Percentiles rank a stretch among this genome's conserved stretches.
Evolutionary conservation across 2,329 filamentous ascomycete species (phyloP).

Genomic region (Alternaria brassicae): DNA sequence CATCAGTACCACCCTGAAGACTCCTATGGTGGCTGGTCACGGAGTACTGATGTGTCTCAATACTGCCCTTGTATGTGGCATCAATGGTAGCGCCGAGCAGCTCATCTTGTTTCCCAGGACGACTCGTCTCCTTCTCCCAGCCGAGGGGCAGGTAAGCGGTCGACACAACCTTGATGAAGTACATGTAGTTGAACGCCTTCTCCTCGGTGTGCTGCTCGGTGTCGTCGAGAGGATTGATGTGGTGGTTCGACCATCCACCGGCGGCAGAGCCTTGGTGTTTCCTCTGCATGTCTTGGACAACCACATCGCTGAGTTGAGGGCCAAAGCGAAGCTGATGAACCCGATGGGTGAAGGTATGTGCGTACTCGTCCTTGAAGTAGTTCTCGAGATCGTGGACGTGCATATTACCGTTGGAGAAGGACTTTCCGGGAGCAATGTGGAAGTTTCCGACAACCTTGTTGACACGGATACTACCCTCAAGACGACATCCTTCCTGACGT

Average conservation of each 20-base stretch:
- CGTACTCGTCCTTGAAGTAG: constrained; percentile 76
- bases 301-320: constrained; percentile 80
- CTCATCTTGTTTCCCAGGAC: constrained; percentile 56
- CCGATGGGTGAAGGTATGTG: constrained; percentile 86
- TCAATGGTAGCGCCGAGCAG: constrained; percentile 54
- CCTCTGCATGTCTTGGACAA: constrained; percentile 55
- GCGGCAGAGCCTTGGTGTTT: constrained; percentile 63
- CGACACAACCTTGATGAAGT: constrained; percentile 97
- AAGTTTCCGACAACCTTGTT: constrained; percentile 99
- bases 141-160: constrained; percentile 93
- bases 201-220: constrained; percentile 79
- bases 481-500: constrained; percentile 88
- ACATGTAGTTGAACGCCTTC: constrained; percentile 95
- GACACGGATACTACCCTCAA: constrained; percentile 89
- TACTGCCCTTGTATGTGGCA: constrained; percentile 75
- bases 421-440: constrained; percentile 94
- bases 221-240: constrained; percentile 87
- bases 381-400: constrained; percentile 98
- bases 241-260: constrained; percentile 81
- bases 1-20: constrained; percentile 81
- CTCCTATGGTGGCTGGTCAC: constrained; percentile 96
- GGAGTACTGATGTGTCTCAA: constrained; percentile 98
- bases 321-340: constrained; percentile 93
- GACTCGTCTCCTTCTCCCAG: constrained; percentile 69
- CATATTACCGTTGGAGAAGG: constrained; percentile 95